Percentiles rank a stretch among this genome's conserved stretches.
Evolutionary conservation across 129 eudicot species (phyloP).

Genomic region (Flaveria sonorensis): DNA sequence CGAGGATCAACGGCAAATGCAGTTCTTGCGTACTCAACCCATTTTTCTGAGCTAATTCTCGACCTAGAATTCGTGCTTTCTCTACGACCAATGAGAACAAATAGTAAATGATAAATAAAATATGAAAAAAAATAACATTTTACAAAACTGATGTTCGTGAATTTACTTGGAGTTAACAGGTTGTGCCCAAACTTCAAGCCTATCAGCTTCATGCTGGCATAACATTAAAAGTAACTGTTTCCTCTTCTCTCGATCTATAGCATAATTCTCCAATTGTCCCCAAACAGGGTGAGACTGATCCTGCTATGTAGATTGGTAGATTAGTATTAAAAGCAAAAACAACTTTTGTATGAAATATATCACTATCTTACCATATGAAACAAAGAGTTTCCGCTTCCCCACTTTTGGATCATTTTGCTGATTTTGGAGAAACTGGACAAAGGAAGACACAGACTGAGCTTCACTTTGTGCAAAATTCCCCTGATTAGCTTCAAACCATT

Average conservation of each 20-base stretch:
- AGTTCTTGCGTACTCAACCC: conserved; percentile 85
- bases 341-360: conserved; percentile 8
- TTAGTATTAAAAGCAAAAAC: not conserved
- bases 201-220: conserved; percentile 95
- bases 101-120: conserved; percentile 7
- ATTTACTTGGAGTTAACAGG: conserved; percentile 80
- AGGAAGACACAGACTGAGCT: conserved; percentile 78
- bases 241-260: conserved; percentile 81
- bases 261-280: conserved; percentile 88
- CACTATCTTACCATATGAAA: conserved; percentile 55
- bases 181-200: conserved; percentile 99
- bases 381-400: conserved; percentile 59
- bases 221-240: conserved; percentile 89
- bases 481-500: conserved; percentile 76
- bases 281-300: conserved; percentile 87
- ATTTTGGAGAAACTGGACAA: conserved; percentile 72
- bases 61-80: conserved; percentile 54
- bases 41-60: conserved; percentile 79
- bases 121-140: not conserved
- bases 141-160: conserved; percentile 5
- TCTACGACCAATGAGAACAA: conserved; percentile 42
- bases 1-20: conserved; percentile 96
- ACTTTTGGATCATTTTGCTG: conserved; percentile 54
- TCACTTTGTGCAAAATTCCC: conserved; percentile 77
- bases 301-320: conserved; percentile 41